phyloP scores from a whole-genome alignment of 2,329 filamentous ascomycete species.

The Aureobasidium sp. region DNA sequence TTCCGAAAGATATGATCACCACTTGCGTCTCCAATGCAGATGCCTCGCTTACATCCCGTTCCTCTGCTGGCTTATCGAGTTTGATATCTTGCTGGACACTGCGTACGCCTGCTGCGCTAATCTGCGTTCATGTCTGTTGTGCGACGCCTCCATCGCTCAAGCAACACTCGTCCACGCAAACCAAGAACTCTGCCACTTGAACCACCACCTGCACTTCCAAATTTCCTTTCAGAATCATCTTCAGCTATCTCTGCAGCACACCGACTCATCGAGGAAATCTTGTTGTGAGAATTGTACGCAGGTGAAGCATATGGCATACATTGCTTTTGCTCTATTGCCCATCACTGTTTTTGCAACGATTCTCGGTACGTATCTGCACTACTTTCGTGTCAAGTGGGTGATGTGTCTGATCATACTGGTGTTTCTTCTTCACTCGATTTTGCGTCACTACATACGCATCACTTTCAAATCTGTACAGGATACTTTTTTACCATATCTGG shows the following conservation, averaged over 20 bases:
- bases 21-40: background rate
- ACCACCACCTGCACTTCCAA: background rate
- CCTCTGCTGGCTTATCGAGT: conserved; percentile 2
- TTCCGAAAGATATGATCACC: background rate
- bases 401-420: background rate
- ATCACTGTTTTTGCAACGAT: background rate
- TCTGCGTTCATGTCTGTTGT: background rate
- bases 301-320: background rate
- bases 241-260: background rate
- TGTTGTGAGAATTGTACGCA: conserved; percentile 1
- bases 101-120: background rate
- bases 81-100: background rate
- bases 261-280: background rate
- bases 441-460: background rate
- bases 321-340: background rate
- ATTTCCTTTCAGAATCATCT: background rate
- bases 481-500: background rate
- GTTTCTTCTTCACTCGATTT: background rate
- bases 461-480: background rate
- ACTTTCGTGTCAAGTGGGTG: background rate
- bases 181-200: background rate
- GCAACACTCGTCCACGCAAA: background rate
- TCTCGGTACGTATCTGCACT: background rate
- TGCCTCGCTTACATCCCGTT: conserved; percentile 7
- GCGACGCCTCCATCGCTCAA: background rate